Evolutionary conservation across 2,329 filamentous ascomycete species (phyloP), one percentile per base, ranked within the genome.

Genomic region (Hymenoscyphus fructigenus): DNA sequence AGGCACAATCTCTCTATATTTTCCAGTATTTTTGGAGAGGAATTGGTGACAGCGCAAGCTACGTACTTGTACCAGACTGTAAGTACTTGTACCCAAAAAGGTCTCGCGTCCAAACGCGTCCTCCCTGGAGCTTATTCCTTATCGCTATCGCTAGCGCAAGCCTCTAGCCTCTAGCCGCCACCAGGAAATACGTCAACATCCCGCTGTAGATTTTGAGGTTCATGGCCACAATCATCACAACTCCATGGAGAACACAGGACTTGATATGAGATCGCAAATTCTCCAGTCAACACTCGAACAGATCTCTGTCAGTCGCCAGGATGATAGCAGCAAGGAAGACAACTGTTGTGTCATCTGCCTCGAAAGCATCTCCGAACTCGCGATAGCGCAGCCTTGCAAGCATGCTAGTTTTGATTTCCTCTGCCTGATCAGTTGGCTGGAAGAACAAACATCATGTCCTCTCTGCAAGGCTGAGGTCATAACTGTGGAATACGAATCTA

Each of bases 311-410:
- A 50, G 44, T 50, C 68, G 69, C 29, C 32, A 61, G 67, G 69
- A 77, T 55, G 67, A 74, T 28, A 71, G 72, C 59, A 69, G 75
- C 47, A 66, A 64, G 47, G 73, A 75, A 65, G 73, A 75, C 65
- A 79, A 84, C 68, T 86, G 84, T 73, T 97, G 93, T 77, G 92
- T 96, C 68, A 95, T 98, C 76, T 98, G 93, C 77, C 87, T 97
- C 66, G 91, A 94, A 64, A 74, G 79, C 61, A 82, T 97, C 73
- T 86, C 87, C 10, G 91, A 95, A 72, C 79, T 85, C 61, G 92
- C 91, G 68, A 82, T 89, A 60, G 86, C 91, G 7, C 79, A 84
- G 23, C 93, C 93, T 7, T 98, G 93, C 80, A 84, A 85, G 53
- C 93, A 98, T 79, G 79, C 82, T 64, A 87, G 88, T 70, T 97